Evolutionary conservation across 2,329 filamentous ascomycete genomes (phyloP), one percentile per base, ranked within the genome.

Genomic region (Fusarium sp.): DNA sequence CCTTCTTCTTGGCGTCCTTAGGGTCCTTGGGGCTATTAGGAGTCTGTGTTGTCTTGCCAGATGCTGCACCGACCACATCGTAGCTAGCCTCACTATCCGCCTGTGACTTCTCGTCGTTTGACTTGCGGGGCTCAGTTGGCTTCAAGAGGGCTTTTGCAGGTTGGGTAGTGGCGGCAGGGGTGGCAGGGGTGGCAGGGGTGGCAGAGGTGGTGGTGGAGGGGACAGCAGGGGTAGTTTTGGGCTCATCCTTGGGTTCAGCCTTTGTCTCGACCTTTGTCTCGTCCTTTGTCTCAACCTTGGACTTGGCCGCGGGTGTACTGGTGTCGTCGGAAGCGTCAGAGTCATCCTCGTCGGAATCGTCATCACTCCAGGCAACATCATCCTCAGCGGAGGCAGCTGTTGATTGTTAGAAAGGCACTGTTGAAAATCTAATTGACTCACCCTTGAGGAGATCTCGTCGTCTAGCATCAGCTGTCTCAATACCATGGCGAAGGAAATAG

Each of bases 81-180:
- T 99, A 99, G 84, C 95, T 98, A 24, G 94, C 94, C 78, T 99
- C 96, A 81, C 96, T 98, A 78, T 96, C 96, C 13, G 95, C 91
- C 76, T 96, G 93, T 32, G 94, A 97, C 81, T 96, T 95, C 81
- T 95, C 93, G 79, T 98, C 95, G 78, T 97, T 93, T 32, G 95
- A 97, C 78, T 88, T 90, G 54, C 94, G 91, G 24, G 91, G 85
- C 76, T 93, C 90, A 36, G 84, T 63, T 30, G 91, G 87, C 82
- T 94, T 94, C 54, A 90, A 84, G n/a, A 80, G 80, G 50, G 79
- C 79, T 69, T 84, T 79, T 57, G 81, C 81, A 58, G 84, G 85
- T 56, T 91, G 88, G 71, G 91, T 89, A 10, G 90, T 92, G 10
- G 85, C 88, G 17, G 22, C 30, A 51, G 22, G 18, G 26, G 28